Evolutionary conservation across 1,284 basidiomycete species (phyloP), one percentile per base, ranked within the genome.

Genomic region (Rugosomyces carneus): DNA sequence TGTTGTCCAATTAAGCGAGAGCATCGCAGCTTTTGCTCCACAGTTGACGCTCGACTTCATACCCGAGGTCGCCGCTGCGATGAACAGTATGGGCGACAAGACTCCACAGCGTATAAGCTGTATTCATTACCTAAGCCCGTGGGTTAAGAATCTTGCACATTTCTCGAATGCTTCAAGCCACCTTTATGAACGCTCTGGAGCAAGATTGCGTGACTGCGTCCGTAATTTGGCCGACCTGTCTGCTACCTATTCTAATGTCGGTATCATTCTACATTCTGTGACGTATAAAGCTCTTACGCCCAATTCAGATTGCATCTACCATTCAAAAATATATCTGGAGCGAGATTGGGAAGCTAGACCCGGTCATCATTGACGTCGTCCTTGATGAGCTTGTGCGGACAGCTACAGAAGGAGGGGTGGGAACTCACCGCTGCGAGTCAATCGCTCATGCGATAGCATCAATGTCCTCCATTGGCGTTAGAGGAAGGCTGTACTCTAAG

Each of bases 31-130:
- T 1, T 83, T 84, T 55, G 80, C 79, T 6, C 89, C 91, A 8
- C 79, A 89, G 23, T 68, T 93, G 37, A 93, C 91, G 0, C 70
- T 94, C 16, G 90, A 93, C 62, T 90, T 94, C 66, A 71, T 94
- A 45, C 80, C 81, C 16, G 91, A 93, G 65, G 86, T 93, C 40
- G 79, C 80, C 21, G 74, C 80, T 0, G 80, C 81, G 13, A 78
- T 91, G 63, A 72, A 77, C 3, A 73, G 77, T 20, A 76, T 88
- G 62, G 75, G n/a, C n/a, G n/a, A 80, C 59, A 34, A 34, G 31
- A 57, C 66, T 3, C 65, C 75, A 1, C 81, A 82, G 46, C 80
- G 83, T 44, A 77, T 88, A 21, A 77, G 76, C 44, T 90, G 83
- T 56, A 62, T 93, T 15, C 80, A 85, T 50, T 93, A 92, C 58